These are phyloP conservation scores for Apophysomyces ossiformis DNA, from an alignment of 371 early-diverging fungal genomes.

Conservation along the genomic window DNA sequence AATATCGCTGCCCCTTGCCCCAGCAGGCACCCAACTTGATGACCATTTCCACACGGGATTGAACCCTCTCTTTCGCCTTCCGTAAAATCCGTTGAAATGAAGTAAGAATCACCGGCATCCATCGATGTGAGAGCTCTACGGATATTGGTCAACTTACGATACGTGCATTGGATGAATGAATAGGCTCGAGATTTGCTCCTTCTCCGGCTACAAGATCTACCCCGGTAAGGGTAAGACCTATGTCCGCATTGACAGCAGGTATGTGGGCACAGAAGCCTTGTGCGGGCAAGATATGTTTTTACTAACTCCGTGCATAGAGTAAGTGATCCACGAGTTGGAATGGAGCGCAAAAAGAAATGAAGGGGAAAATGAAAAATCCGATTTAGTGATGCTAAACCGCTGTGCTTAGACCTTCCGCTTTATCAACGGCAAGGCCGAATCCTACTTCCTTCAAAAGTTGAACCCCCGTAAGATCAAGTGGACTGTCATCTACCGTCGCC, in stretches of 20 bases:
- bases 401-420: constrained; percentile 88
- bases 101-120: constrained; percentile 1
- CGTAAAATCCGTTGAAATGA: constrained; percentile 11
- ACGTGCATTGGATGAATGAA: constrained; percentile 9
- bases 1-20: not conserved
- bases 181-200: constrained; percentile 92
- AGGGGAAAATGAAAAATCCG: not conserved
- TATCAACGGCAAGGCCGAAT: constrained; percentile 94
- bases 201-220: constrained; percentile 98
- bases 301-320: not conserved
- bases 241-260: constrained; percentile 90
- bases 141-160: not conserved
- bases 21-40: constrained; percentile 5
- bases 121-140: not conserved
- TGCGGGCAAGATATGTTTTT: not conserved
- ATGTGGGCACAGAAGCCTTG: constrained; percentile 9
- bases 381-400: not conserved
- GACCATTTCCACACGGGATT: not conserved
- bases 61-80: constrained; percentile 12
- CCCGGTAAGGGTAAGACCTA: constrained; percentile 95
- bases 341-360: not conserved
- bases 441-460: constrained; percentile 93
- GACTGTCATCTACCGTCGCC: constrained; percentile 96
- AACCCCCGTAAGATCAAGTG: constrained; percentile 98
- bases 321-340: not conserved